phyloP scores from a whole-genome alignment of 2,329 filamentous ascomycete species.

The Trichoderma lentiforme region DNA sequence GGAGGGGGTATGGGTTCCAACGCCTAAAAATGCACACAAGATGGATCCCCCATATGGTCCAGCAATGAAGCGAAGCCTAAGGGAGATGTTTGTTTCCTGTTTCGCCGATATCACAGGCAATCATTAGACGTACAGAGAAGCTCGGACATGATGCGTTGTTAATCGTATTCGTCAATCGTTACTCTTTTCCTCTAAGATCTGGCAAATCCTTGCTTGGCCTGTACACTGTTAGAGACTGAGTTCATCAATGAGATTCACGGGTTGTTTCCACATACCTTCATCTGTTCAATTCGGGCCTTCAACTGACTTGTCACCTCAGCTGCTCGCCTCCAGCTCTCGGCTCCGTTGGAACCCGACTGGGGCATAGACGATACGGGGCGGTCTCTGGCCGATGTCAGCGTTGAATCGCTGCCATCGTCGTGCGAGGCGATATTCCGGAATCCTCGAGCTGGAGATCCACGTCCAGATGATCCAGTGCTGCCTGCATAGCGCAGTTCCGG shows the following conservation, averaged over 20 bases:
- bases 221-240: background rate
- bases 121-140: background rate
- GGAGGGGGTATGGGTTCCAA: conserved; percentile 33
- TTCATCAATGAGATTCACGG: background rate
- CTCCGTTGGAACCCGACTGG: conserved; percentile 33
- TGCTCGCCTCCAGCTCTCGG: conserved; percentile 92
- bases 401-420: conserved; percentile 34
- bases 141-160: conserved; percentile 8
- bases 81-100: background rate
- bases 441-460: conserved; percentile 58
- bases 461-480: conserved; percentile 52
- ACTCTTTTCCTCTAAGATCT: conserved; percentile 26
- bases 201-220: conserved; percentile 32
- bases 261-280: conserved; percentile 64
- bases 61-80: background rate
- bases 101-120: conserved; percentile 16
- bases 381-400: conserved; percentile 28
- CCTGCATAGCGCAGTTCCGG: conserved; percentile 52
- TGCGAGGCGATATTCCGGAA: conserved; percentile 40
- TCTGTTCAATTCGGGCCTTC: conserved; percentile 96
- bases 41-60: conserved; percentile 10
- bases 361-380: conserved; percentile 37
- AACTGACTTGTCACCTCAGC: conserved; percentile 97
- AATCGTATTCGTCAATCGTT: conserved; percentile 1
- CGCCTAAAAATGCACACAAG: conserved; percentile 34